Evolutionary conservation across 768 basidiomycete species (phyloP).

Genomic region (Mycena amicta): DNA sequence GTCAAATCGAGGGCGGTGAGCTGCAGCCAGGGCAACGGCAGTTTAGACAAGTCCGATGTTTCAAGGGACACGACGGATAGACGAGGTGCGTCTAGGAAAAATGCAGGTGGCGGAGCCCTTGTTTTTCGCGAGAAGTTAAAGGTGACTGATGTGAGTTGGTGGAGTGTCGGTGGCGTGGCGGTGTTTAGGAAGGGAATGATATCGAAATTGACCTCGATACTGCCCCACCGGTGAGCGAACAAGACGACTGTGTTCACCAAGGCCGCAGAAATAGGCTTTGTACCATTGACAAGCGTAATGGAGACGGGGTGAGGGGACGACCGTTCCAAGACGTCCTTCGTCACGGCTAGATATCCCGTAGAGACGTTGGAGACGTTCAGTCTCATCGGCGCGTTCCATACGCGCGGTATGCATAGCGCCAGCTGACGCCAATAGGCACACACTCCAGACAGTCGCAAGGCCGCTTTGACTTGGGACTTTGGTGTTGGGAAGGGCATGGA

Average conservation of each 20-base stretch:
- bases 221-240: neutral
- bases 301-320: neutral
- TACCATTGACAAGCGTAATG: neutral
- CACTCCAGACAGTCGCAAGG: neutral
- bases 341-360: neutral
- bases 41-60: neutral
- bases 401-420: neutral
- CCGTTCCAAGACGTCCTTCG: neutral
- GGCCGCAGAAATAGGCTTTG: neutral
- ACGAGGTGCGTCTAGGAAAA: neutral
- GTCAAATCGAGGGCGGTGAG: neutral
- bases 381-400: neutral
- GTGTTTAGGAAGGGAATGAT: neutral
- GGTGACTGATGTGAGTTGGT: neutral
- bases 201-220: neutral
- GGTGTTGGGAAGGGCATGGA: neutral
- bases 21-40: constrained; percentile 2
- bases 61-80: neutral
- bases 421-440: constrained; percentile 4
- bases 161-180: neutral
- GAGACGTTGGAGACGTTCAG: neutral
- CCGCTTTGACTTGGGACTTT: neutral
- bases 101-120: neutral
- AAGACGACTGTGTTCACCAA: neutral
- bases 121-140: neutral